A percentile compares a stretch with the other conserved stretches of the same genome.
These are phyloP conservation scores for Gillenia trifoliata DNA, from an alignment of 306 rosid genomes.

Conservation along the genomic window DNA sequence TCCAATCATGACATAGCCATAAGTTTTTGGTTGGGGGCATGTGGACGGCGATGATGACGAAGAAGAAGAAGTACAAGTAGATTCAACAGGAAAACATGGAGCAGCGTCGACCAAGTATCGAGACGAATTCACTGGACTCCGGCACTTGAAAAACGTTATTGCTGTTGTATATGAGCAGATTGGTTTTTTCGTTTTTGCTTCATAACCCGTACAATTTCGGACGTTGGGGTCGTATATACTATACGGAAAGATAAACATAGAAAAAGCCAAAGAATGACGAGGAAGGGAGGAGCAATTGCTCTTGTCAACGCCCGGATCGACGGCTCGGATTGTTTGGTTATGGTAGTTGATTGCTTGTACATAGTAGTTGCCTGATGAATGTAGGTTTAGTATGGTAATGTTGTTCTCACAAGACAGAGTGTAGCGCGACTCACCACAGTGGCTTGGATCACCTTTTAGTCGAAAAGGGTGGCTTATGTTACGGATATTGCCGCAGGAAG, in stretches of 20 bases:
- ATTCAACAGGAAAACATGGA: background rate
- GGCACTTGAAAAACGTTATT: background rate
- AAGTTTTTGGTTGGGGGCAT: too few species aligned
- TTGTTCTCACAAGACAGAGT: too few species aligned
- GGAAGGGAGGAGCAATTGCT: background rate
- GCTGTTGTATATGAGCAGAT: too few species aligned
- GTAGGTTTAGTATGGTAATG: too few species aligned
- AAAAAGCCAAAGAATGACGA: background rate
- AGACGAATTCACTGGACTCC: background rate
- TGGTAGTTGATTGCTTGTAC: background rate
- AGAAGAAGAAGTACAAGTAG: too few species aligned
- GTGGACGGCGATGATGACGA: too few species aligned
- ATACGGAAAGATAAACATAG: too few species aligned
- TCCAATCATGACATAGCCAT: too few species aligned
- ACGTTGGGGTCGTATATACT: too few species aligned
- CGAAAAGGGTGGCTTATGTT: conserved; percentile 1
- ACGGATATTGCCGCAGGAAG: conserved; percentile 19
- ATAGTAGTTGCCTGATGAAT: background rate
- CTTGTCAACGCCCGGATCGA: background rate
- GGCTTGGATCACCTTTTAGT: background rate
- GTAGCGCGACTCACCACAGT: too few species aligned
- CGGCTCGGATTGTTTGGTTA: background rate
- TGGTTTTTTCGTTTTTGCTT: too few species aligned
- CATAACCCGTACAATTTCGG: too few species aligned
- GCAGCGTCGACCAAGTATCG: background rate